phyloP scores from a whole-genome alignment of 2,329 filamentous ascomycete species.

The Hypoxylon sp. region DNA sequence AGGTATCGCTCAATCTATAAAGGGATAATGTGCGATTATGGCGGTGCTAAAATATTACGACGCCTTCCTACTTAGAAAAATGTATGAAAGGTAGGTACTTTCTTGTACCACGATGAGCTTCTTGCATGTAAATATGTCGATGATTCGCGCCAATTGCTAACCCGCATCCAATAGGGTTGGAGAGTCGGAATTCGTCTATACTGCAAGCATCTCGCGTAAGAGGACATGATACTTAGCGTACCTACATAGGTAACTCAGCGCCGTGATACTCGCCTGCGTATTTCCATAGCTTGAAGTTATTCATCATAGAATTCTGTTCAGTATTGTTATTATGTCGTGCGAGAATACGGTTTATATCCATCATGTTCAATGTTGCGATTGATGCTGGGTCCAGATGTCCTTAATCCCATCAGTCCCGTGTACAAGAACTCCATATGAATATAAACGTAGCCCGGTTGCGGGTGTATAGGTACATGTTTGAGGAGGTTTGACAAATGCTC shows the following conservation, averaged over 20 bases:
- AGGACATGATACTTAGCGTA: slow-evolving; percentile 5
- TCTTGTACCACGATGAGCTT: slow-evolving; percentile 10
- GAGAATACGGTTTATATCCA: background rate
- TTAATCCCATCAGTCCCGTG: background rate
- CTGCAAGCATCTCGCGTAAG: slow-evolving; percentile 17
- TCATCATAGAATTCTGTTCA: background rate
- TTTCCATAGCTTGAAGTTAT: slow-evolving; percentile 4
- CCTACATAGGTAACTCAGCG: background rate
- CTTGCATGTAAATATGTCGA: slow-evolving; percentile 22
- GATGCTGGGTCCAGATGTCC: too few species aligned
- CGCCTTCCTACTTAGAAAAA: background rate
- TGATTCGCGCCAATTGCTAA: slow-evolving; percentile 13
- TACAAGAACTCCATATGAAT: background rate
- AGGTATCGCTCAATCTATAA: background rate
- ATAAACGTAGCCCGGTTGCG: background rate
- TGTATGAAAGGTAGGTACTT: background rate
- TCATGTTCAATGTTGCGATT: too few species aligned
- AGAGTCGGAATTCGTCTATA: slow-evolving; percentile 22
- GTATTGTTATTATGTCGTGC: background rate
- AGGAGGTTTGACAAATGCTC: slow-evolving; percentile 10
- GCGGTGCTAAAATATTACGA: background rate
- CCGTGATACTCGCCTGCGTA: background rate
- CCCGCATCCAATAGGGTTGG: slow-evolving; percentile 23
- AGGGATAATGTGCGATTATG: background rate
- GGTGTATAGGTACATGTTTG: slow-evolving; percentile 4